Evolutionary conservation across 306 rosid species (phyloP).

Genomic region (Pterocarpus santalinus): DNA sequence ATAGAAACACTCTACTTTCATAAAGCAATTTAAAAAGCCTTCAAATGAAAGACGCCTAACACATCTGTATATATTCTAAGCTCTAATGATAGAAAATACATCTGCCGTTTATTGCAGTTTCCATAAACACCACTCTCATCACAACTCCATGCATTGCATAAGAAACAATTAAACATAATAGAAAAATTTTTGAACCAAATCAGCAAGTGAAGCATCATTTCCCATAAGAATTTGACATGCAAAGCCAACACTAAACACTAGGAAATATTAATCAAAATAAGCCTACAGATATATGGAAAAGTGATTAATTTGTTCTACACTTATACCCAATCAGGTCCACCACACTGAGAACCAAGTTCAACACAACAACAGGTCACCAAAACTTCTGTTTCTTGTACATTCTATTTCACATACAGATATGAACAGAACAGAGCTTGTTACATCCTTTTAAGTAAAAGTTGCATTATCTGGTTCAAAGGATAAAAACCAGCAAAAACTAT

Average conservation of each 20-base stretch:
- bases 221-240: constrained; percentile 22
- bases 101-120: neutral
- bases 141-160: neutral
- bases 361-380: neutral
- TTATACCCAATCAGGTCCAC: constrained; percentile 16
- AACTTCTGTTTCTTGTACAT: neutral
- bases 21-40: too few species aligned
- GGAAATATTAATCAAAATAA: constrained; percentile 12
- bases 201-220: neutral
- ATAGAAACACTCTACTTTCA: too few species aligned
- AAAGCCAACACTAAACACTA: neutral
- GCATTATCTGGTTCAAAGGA: neutral
- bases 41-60: too few species aligned
- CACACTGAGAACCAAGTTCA: constrained; percentile 16
- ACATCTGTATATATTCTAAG: too few species aligned
- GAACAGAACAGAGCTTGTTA: neutral
- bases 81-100: neutral
- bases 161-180: neutral
- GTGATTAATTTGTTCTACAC: constrained; percentile 3
- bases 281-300: neutral
- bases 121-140: constrained; percentile 4
- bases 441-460: neutral
- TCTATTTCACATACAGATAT: neutral
- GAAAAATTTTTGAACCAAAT: neutral
- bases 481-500: neutral